phyloP scores from a whole-genome alignment of 2,329 filamentous ascomycete species.

The Cercospora sp. region DNA sequence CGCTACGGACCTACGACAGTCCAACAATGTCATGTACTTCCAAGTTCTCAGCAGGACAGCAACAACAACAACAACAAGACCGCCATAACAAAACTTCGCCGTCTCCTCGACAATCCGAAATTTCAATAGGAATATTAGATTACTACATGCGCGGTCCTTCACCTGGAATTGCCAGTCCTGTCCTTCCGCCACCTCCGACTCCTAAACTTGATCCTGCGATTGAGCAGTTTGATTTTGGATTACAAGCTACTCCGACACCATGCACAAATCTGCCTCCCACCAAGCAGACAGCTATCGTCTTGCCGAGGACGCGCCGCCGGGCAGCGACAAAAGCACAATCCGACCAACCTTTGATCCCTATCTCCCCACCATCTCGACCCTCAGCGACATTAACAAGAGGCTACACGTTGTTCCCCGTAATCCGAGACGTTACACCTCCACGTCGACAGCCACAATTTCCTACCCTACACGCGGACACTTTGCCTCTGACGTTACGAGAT shows the following conservation, averaged over 20 bases:
- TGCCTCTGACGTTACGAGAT: neutral
- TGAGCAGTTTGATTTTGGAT: slow-evolving; percentile 35
- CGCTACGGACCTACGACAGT: neutral
- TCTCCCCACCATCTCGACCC: slow-evolving; percentile 9
- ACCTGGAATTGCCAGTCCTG: slow-evolving; percentile 3
- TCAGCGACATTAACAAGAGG: slow-evolving; percentile 21
- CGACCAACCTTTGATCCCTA: slow-evolving; percentile 19
- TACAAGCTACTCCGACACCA: slow-evolving; percentile 24
- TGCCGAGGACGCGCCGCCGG: neutral
- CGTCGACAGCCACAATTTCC: slow-evolving; percentile 16
- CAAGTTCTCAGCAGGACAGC: neutral
- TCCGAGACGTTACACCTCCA: slow-evolving; percentile 29
- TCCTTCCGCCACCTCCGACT: slow-evolving; percentile 20
- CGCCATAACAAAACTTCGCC: slow-evolving; percentile 15
- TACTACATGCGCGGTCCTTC: slow-evolving; percentile 32
- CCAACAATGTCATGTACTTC: neutral
- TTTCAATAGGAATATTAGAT: slow-evolving; percentile 37
- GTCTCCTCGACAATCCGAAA: slow-evolving; percentile 33
- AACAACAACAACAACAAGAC: neutral
- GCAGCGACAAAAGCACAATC: slow-evolving; percentile 1
- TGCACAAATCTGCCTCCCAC: neutral
- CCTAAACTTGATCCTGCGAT: slow-evolving; percentile 31
- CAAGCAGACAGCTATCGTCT: neutral
- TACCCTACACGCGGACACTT: neutral
- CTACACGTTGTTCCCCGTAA: slow-evolving; percentile 34